A percentile compares a stretch with the other conserved stretches of the same genome.
phyloP scores from a whole-genome alignment of 2,329 filamentous ascomycete genomes.

The Tolypocladium ovalisporum region DNA sequence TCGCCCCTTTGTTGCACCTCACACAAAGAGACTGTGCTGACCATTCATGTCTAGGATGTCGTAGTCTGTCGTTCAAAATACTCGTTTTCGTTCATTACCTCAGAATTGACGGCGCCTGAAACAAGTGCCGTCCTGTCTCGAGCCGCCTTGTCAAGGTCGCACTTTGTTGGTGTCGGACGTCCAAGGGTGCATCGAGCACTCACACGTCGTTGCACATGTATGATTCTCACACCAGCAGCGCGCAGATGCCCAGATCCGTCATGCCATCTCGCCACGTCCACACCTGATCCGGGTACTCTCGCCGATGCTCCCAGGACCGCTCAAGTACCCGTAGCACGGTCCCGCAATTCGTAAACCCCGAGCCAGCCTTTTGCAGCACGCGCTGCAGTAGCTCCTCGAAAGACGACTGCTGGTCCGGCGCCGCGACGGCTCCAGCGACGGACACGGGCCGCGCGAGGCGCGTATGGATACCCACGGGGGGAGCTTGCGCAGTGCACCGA shows the following conservation, averaged over 20 bases:
- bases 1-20: background rate
- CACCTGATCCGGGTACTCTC: background rate
- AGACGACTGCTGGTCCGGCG: slow-evolving; percentile 4
- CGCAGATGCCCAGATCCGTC: slow-evolving; percentile 9
- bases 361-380: slow-evolving; percentile 1
- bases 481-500: slow-evolving; percentile 4
- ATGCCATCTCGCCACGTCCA: slow-evolving; percentile 10
- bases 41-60: background rate
- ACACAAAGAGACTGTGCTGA: background rate
- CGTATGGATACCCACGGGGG: slow-evolving; percentile 6
- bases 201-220: no score
- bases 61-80: background rate
- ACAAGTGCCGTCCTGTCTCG: background rate
- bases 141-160: background rate
- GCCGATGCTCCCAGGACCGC: slow-evolving; percentile 6
- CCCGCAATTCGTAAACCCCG: slow-evolving; percentile 9
- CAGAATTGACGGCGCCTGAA: background rate
- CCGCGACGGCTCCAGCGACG: slow-evolving; percentile 7
- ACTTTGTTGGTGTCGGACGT: no score
- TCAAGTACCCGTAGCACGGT: slow-evolving; percentile 7
- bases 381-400: slow-evolving; percentile 6
- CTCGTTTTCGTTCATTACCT: background rate
- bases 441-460: slow-evolving; percentile 7
- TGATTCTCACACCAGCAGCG: slow-evolving; percentile 7
- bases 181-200: no score